phyloP scores from a whole-genome alignment of 768 basidiomycete genomes.

The Auricularia heimuer region DNA sequence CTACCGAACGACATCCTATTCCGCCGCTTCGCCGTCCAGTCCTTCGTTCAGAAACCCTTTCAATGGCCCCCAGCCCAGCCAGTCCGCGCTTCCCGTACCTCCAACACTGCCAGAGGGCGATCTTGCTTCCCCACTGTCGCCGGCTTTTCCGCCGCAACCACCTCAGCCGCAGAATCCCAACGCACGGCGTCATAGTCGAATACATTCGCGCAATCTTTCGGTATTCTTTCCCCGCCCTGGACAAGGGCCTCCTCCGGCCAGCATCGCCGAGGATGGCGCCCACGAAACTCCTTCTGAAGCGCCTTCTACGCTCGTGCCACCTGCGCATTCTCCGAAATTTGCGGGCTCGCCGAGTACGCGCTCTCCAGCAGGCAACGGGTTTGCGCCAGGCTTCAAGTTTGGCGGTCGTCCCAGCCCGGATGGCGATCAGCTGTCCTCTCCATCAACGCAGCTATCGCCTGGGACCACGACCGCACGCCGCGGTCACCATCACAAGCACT shows the following conservation, averaged over 20 bases:
- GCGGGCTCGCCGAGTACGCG: conserved; percentile 7
- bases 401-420: conserved; percentile 42
- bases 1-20: background rate
- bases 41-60: background rate
- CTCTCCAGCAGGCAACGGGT: conserved; percentile 26
- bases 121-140: background rate
- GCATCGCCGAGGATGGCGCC: conserved; percentile 59
- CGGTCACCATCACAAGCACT: conserved; percentile 90
- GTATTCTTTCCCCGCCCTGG: conserved; percentile 85
- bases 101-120: background rate
- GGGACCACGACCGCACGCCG: conserved; percentile 32
- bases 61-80: background rate
- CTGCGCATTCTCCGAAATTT: conserved; percentile 27
- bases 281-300: conserved; percentile 34
- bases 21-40: background rate
- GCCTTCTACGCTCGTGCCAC: conserved; percentile 37
- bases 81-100: background rate
- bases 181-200: conserved; percentile 45
- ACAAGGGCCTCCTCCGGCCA: conserved; percentile 33
- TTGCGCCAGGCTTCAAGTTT: conserved; percentile 53
- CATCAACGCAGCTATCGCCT: conserved; percentile 2
- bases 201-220: conserved; percentile 87
- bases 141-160: background rate
- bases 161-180: conserved; percentile 9
- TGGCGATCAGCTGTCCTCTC: conserved; percentile 15